phyloP scores from a whole-genome alignment of 2,329 filamentous ascomycete genomes.

The Venturia oleaginea region DNA sequence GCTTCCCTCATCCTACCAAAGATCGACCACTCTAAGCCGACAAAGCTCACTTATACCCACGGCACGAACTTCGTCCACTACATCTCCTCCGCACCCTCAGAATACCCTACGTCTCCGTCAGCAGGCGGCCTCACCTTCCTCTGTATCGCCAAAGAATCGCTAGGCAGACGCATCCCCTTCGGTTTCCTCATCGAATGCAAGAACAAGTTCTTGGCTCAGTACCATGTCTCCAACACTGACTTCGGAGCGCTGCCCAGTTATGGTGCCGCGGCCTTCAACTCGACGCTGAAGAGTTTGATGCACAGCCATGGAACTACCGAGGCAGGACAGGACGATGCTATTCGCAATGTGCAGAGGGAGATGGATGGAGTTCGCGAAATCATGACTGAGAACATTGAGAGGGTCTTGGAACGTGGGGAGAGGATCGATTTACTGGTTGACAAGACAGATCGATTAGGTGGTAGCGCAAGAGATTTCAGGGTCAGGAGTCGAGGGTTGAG shows the following conservation, averaged over 20 bases:
- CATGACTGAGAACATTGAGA: slow-evolving; percentile 93
- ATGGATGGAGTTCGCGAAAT: slow-evolving; percentile 89
- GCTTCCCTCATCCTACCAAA: slow-evolving; percentile 93
- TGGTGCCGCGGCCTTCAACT: slow-evolving; percentile 82
- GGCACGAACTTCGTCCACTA: slow-evolving; percentile 92
- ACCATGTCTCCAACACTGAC: slow-evolving; percentile 56
- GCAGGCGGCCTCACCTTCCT: slow-evolving; percentile 85
- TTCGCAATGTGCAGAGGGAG: slow-evolving; percentile 74
- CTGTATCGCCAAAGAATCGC: slow-evolving; percentile 70
- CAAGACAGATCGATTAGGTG: slow-evolving; percentile 88
- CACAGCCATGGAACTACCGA: slow-evolving; percentile 73
- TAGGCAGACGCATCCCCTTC: slow-evolving; percentile 84
- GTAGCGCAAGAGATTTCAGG: slow-evolving; percentile 81
- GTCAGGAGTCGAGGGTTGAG: slow-evolving; percentile 78
- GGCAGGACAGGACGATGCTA: slow-evolving; percentile 68
- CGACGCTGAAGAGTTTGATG: slow-evolving; percentile 66
- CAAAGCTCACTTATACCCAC: slow-evolving; percentile 93
- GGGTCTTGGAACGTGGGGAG: slow-evolving; percentile 77
- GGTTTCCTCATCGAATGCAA: slow-evolving; percentile 88
- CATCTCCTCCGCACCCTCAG: slow-evolving; percentile 72
- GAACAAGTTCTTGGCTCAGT: slow-evolving; percentile 70
- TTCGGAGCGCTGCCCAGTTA: slow-evolving; percentile 77
- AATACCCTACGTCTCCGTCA: slow-evolving; percentile 44
- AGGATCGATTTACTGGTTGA: slow-evolving; percentile 88
- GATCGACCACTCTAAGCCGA: slow-evolving; percentile 68